Evolutionary conservation across 768 basidiomycete species (phyloP).

Genomic region (Calocybe indica): DNA sequence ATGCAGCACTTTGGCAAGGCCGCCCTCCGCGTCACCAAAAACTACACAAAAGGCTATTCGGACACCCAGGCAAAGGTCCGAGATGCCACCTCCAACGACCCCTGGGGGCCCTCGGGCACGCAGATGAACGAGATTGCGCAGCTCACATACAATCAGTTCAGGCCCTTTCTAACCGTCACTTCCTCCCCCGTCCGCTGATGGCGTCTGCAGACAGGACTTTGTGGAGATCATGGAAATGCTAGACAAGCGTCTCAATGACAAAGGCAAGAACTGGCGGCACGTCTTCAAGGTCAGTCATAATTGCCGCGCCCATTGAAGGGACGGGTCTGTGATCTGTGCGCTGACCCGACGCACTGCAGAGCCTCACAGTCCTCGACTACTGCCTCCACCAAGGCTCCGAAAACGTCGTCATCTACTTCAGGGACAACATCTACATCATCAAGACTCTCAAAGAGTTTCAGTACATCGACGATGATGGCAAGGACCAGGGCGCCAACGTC

Average conservation of each 20-base stretch:
- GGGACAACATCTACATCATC: constrained; percentile 94
- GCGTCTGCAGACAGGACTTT: constrained; percentile 68
- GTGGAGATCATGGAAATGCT: constrained; percentile 99
- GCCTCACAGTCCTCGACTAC: constrained; percentile 92
- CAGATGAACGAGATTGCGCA: constrained; percentile 99
- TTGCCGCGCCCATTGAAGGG: background rate
- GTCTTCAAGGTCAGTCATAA: constrained; percentile 79
- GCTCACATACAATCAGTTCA: constrained; percentile 91
- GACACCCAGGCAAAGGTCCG: constrained; percentile 94
- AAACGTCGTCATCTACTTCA: constrained; percentile 98
- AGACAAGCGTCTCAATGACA: constrained; percentile 96
- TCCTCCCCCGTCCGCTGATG: too few species aligned
- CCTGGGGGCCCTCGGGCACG: constrained; percentile 95
- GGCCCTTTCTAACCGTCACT: constrained; percentile 19
- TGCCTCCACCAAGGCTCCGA: constrained; percentile 94
- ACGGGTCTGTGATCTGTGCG: background rate
- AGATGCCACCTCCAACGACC: constrained; percentile 95
- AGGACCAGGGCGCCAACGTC: constrained; percentile 98
- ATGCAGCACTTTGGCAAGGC: constrained; percentile 84
- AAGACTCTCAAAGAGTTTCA: constrained; percentile 99
- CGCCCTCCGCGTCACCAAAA: constrained; percentile 85
- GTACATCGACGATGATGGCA: constrained; percentile 89
- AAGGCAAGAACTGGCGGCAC: constrained; percentile 99
- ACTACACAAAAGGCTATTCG: constrained; percentile 94
- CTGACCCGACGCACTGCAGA: constrained; percentile 32